Percentiles rank a stretch among this genome's conserved stretches.
phyloP scores from a whole-genome alignment of 768 basidiomycete species.

The Boletus tomentosulus region DNA sequence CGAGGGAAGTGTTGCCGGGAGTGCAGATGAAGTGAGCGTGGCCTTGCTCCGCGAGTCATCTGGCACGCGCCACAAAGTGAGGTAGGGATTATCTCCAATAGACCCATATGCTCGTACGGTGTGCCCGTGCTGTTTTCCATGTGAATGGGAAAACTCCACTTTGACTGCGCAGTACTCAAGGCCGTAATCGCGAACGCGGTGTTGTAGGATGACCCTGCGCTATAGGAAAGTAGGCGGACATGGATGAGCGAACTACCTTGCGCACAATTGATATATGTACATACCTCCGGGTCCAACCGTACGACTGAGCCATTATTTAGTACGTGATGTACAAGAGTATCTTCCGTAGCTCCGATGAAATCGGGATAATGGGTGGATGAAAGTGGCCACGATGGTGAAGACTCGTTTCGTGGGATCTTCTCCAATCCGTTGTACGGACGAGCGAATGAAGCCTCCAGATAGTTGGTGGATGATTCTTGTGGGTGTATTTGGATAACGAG shows the following conservation, averaged over 20 bases:
- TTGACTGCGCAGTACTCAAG: conserved; percentile 18
- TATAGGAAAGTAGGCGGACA: not conserved
- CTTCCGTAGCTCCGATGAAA: conserved; percentile 17
- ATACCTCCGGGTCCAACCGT: conserved; percentile 16
- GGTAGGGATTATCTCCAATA: conserved; percentile 12
- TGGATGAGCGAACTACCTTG: not conserved
- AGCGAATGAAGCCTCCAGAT: conserved; percentile 10
- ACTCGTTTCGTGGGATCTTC: conserved; percentile 21
- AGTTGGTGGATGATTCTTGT: not conserved
- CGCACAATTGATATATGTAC: not conserved
- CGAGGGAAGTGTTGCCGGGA: conserved; percentile 9
- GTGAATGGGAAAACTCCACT: conserved; percentile 5
- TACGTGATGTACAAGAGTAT: conserved; percentile 1
- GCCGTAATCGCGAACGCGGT: conserved; percentile 24
- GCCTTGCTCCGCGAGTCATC: conserved; percentile 5
- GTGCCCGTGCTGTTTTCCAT: conserved; percentile 1
- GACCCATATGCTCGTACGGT: conserved; percentile 12
- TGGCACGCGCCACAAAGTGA: conserved; percentile 17
- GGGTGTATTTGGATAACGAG: conserved; percentile 9
- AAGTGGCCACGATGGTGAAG: conserved; percentile 27
- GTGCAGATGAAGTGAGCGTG: conserved; percentile 4
- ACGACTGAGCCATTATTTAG: conserved; percentile 21
- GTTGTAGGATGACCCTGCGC: conserved; percentile 18
- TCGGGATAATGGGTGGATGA: conserved; percentile 19
- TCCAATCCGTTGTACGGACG: conserved; percentile 24